Percentiles rank a stretch among this genome's conserved stretches.
phyloP scores from a whole-genome alignment of 2,329 filamentous ascomycete species.

The Sporothrix humicola region DNA sequence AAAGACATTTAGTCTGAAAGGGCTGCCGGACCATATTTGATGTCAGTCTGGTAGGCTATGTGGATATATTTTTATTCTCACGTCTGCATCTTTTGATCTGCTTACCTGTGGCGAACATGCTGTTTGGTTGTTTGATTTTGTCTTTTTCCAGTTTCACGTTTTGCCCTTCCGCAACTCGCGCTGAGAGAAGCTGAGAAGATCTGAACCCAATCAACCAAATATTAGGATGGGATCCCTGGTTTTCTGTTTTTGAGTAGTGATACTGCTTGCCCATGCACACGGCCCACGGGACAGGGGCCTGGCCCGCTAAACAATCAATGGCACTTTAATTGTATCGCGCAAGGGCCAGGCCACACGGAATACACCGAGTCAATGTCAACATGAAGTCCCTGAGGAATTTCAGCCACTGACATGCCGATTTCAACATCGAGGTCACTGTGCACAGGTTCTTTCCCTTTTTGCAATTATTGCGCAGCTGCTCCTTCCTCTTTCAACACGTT shows the following conservation, averaged over 20 bases:
- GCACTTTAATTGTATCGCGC: conserved; percentile 2
- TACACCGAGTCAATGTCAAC: conserved; percentile 5
- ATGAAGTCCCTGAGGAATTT: neutral
- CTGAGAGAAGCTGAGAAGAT: neutral
- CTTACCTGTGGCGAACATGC: conserved; percentile 12
- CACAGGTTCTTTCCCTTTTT: neutral
- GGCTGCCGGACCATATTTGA: neutral
- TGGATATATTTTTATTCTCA: too few species aligned
- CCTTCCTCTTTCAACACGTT: neutral
- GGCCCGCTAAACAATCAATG: neutral
- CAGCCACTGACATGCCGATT: neutral
- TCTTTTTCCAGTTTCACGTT: conserved; percentile 21
- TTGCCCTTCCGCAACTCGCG: neutral
- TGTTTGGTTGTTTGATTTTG: neutral
- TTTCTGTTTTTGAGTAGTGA: too few species aligned
- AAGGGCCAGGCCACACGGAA: neutral
- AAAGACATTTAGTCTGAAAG: neutral
- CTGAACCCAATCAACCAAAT: neutral
- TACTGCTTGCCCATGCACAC: neutral
- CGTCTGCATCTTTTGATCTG: too few species aligned
- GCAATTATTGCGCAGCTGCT: neutral
- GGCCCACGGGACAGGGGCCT: neutral
- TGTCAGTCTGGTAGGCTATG: neutral
- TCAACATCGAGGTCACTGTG: neutral
- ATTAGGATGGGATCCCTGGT: neutral